Base-by-base conservation (phyloP, 805 yeast genomes). In the Pichia occidentalis region DNA sequence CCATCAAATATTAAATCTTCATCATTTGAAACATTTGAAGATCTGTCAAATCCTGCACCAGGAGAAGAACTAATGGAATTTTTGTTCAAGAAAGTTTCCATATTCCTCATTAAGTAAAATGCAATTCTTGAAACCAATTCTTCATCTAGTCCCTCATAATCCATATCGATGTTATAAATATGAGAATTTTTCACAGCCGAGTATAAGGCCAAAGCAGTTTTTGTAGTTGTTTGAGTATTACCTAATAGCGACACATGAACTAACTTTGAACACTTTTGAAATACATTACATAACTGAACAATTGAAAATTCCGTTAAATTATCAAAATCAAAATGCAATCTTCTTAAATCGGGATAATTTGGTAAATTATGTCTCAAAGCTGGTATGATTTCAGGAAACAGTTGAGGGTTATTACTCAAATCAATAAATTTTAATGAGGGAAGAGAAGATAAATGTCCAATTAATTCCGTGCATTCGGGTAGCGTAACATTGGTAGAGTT, bases 1-100 rank as follows among this genome's bases (percentile, higher is more conserved):
- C 90, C 92, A 60, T 82, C 90, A 54, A 78, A 80, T 56, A 83
- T 68, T 34, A 83, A 64, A 46, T 83, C 90, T 54, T 71, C 83
- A 24, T 60, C 59, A 24, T 48, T 48, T 22, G 46, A 40, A 11
- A n/a, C n/a, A n/a, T n/a, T n/a, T n/a, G n/a, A n/a, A n/a, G n/a
- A n/a, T n/a, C n/a, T n/a, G n/a, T n/a, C n/a, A n/a, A n/a, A n/a
- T n/a, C 35, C 38, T 26, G 47, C 44, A 21, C 42, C 45, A 28
- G 51, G 46, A 18, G 46, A 44, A 30, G 55, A 60, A 32, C 53
- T 51, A 11, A 24, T n/a, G n/a, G 13, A 12, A 18, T 16, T 31
- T 13, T 16, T 24, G 36, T 61, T 66, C 48, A 71, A 55, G 19
- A 61, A 61, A 24, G 54, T 58, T 48, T 73, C 77, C 73, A 74